These are phyloP conservation scores for Saccharomycopsis sp. DNA, from an alignment of 805 yeast genomes.

Conservation along the genomic window DNA sequence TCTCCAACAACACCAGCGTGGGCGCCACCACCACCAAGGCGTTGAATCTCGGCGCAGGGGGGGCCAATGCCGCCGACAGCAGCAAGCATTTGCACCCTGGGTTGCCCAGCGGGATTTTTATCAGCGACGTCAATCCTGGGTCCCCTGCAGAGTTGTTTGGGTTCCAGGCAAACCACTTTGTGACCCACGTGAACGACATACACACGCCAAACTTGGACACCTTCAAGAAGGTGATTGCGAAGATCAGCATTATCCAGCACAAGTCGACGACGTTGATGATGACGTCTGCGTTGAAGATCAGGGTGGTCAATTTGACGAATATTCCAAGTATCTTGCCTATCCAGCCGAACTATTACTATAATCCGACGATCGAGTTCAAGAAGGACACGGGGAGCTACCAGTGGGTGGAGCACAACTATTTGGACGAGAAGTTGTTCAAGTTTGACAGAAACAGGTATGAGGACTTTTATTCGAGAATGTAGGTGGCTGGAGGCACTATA, in stretches of 20 bases:
- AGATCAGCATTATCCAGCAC: conserved; percentile 21
- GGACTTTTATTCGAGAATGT: conserved; percentile 21
- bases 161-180: conserved; percentile 19
- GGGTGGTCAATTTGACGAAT: conserved; percentile 20
- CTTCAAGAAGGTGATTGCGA: conserved; percentile 22
- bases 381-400: conserved; percentile 40
- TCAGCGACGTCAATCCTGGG: conserved; percentile 21
- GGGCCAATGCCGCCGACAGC: conserved; percentile 10
- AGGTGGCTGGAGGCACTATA: too few species aligned
- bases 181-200: conserved; percentile 23
- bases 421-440: conserved; percentile 22
- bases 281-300: conserved; percentile 22
- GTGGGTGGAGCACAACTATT: conserved; percentile 41
- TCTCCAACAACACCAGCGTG: conserved; percentile 20
- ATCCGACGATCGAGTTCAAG: conserved; percentile 56
- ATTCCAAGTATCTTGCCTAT: conserved; percentile 21
- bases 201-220: conserved; percentile 22
- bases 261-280: conserved; percentile 21
- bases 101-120: conserved; percentile 20
- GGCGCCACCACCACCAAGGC: conserved; percentile 22
- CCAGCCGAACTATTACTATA: conserved; percentile 22
- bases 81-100: conserved; percentile 22
- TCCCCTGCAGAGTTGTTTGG: conserved; percentile 22
- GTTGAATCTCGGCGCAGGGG: conserved; percentile 14
- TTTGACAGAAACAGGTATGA: conserved; percentile 22